Base-by-base conservation (phyloP, 1,284 basidiomycete genomes). In the Albatrellus sp. region DNA sequence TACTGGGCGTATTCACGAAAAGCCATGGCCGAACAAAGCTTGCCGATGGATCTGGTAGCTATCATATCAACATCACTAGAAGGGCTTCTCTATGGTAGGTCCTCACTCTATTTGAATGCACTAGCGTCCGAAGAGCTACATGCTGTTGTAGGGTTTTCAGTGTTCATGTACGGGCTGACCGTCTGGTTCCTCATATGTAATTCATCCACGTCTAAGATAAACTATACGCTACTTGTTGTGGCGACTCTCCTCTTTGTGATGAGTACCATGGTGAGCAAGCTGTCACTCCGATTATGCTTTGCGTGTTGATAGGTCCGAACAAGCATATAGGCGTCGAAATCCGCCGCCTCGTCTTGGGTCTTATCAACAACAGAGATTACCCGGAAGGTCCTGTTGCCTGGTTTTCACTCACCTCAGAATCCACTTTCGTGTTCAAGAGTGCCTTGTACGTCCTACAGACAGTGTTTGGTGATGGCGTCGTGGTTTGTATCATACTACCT, bases 261-360 rank as follows among this genome's bases (percentile, higher is more conserved):
- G 29, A 51, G 49, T 33, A 51, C 49, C 3, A 40, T 46, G 19
- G 49, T 48, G 35, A 14, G 46, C 4, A 11, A 16, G 38, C 43
- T 16, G 9, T 12, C 2, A 6, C 10, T 7, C 20, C 12, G 6
- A 5, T 1, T 7, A 13, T 4, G 19, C n/a, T 17, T 6, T 9
- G 5, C 11, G 10, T 33, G 40, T 8, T 3, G 24, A 28, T n/a
- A 16, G 2, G 3, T 6, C 30, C 9, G 5, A 24, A 20, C 16
- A 37, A 56, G 55, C 56, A 58, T 33, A 50, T 57, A 40, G 35
- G 52, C 8, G 45, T 57, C n/a, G 46, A 55, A 34, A 49, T 56
- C 16, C 30, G 49, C 2, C 55, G 55, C 16, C 30, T 52, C n/a
- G 46, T 52, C 37, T 37, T 56, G 20, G 57, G 57, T 2, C 46